These are phyloP conservation scores for Xylariaceae sp. DNA, from an alignment of 2,329 filamentous ascomycete genomes.

Conservation along the genomic window DNA sequence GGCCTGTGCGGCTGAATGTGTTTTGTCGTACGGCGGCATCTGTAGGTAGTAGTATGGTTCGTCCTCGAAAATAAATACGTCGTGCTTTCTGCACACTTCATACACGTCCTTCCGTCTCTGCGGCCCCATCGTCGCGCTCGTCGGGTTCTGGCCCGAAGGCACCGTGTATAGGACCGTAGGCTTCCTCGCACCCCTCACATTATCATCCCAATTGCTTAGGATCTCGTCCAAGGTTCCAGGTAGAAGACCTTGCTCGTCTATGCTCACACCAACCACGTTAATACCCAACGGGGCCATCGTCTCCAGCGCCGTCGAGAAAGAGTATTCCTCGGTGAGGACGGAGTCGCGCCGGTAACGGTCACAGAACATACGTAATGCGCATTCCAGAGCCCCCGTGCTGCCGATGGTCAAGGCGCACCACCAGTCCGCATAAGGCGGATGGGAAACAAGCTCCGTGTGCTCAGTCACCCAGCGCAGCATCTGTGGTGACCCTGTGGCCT, in stretches of 20 bases:
- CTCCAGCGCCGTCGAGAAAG: conserved; percentile 70
- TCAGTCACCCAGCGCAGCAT: conserved; percentile 88
- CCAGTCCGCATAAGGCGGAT: conserved; percentile 90
- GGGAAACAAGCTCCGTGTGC: conserved; percentile 87
- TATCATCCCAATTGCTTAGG: conserved; percentile 47
- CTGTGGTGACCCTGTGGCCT: conserved; percentile 80
- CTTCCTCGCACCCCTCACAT: conserved; percentile 41
- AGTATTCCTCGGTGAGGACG: conserved; percentile 84
- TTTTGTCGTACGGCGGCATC: conserved; percentile 64
- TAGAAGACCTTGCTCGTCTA: conserved; percentile 52
- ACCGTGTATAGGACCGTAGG: conserved; percentile 58
- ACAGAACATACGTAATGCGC: conserved; percentile 77
- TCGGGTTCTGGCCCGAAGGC: conserved; percentile 83
- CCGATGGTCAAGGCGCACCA: conserved; percentile 76
- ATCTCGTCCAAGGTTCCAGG: conserved; percentile 51
- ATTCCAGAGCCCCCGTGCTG: conserved; percentile 81
- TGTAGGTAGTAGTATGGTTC: conserved; percentile 95
- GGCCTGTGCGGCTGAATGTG: conserved; percentile 12
- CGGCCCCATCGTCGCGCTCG: conserved; percentile 72
- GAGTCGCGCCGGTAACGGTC: conserved; percentile 65
- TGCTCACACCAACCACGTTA: conserved; percentile 45
- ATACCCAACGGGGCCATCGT: conserved; percentile 53
- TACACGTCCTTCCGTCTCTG: conserved; percentile 70
- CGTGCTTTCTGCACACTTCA: conserved; percentile 73
- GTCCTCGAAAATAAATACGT: conserved; percentile 84